Evolutionary conservation across 140 eudicot species (phyloP).

Genomic region (Oenanthe javanica): DNA sequence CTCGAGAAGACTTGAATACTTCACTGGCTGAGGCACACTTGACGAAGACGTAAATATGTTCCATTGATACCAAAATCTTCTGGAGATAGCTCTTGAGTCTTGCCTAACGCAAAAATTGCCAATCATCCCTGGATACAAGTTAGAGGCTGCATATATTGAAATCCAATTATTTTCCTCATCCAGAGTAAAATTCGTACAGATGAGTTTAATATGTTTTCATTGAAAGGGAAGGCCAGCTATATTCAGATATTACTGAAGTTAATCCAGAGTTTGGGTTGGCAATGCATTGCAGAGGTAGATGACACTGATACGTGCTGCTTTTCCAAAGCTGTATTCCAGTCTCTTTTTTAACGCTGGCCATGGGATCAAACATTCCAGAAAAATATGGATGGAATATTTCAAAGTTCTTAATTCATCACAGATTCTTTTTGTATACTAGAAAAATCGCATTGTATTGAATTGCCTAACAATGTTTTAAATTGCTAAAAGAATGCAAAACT

Average conservation of each 20-base stretch:
- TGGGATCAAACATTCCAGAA: background rate
- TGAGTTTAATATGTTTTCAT: background rate
- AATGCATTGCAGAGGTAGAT: background rate
- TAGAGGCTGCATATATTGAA: background rate
- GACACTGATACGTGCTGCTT: background rate
- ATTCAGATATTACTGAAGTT: background rate
- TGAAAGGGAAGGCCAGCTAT: background rate
- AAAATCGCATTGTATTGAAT: background rate
- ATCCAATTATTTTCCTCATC: background rate
- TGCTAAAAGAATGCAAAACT: background rate
- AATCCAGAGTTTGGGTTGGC: background rate
- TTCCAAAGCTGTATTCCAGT: background rate
- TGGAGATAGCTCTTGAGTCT: background rate
- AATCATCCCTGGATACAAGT: background rate
- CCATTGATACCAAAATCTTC: background rate
- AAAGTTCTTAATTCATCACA: background rate
- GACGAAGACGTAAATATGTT: slow-evolving; percentile 38
- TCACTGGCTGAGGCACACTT: slow-evolving; percentile 66
- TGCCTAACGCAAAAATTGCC: background rate
- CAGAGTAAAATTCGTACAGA: background rate
- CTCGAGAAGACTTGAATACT: slow-evolving; percentile 84
- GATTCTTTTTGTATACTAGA: background rate
- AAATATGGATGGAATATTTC: background rate
- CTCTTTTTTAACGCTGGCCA: background rate
- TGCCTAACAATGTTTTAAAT: background rate